phyloP scores from a whole-genome alignment of 2,329 filamentous ascomycete genomes.

The Parasarocladium wereldwijsianum region DNA sequence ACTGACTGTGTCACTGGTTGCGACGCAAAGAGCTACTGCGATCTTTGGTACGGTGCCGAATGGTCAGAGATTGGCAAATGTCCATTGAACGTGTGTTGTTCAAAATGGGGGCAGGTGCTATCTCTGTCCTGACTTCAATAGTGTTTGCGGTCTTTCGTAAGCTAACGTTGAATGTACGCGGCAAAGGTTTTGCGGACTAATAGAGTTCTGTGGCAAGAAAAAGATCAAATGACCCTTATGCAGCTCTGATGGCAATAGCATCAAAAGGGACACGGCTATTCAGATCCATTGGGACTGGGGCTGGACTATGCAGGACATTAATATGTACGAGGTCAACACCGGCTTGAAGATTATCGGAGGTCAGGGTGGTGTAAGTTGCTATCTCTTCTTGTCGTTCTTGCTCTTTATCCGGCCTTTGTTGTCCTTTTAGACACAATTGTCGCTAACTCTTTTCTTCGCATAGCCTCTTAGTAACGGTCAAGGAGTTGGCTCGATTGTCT shows the following conservation, averaged over 20 bases:
- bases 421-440: too few species aligned
- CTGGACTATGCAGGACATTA: constrained; percentile 56
- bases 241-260: neutral
- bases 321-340: constrained; percentile 43
- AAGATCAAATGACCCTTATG: constrained; percentile 7
- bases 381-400: neutral
- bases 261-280: constrained; percentile 43
- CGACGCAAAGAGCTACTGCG: constrained; percentile 14
- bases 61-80: constrained; percentile 13
- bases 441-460: neutral
- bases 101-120: too few species aligned
- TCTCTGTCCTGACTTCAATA: too few species aligned
- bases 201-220: constrained; percentile 10
- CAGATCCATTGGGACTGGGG: constrained; percentile 63
- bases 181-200: constrained; percentile 16
- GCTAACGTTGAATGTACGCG: too few species aligned
- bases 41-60: constrained; percentile 11
- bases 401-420: too few species aligned
- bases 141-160: too few species aligned
- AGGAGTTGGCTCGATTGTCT: constrained; percentile 8
- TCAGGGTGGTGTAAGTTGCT: constrained; percentile 6
- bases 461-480: constrained; percentile 6
- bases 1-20: constrained; percentile 11
- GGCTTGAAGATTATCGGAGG: constrained; percentile 31
- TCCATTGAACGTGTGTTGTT: constrained; percentile 24